Base-by-base conservation (phyloP, 371 early-diverging fungal species). In the Rhizopus delemar region DNA sequence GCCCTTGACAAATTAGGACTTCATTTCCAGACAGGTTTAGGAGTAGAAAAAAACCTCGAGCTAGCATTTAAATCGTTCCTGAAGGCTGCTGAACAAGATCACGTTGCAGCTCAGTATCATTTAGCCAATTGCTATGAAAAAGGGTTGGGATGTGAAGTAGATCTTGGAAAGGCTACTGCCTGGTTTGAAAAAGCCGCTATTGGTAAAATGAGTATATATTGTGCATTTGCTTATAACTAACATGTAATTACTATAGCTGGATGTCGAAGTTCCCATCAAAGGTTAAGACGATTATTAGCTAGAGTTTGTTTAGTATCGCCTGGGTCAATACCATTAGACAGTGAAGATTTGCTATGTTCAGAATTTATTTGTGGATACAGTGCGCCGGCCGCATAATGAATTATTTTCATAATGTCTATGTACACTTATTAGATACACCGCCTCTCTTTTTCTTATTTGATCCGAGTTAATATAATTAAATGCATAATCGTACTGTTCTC, bases 1-100 rank as follows among this genome's bases (percentile, higher is more conserved):
- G 88, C 88, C 9, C 87, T 90, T 69, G 90, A 93, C 70, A 92
- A 93, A 69, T 76, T 95, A 2, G 97, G 90, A 4, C 82, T 89
- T 57, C 89, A 87, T 65, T 85, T 90, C 34, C 91, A 92, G 56
- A 75, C 84, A 59, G 94, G 94, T 11, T 75, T 88, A 46, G 93
- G 90, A 46, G 77, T 84, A 32, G 74, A 78, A 5, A 77, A 73
- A n/a, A 82, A 90, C 68, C 65, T 74, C 3, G 64, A 59, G 46
- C 54, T 77, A 33, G 90, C 91, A 5, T 79, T 85, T 43, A 60
- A 77, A 7, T 82, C 83, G 67, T 90, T 86, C 68, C 56, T 59
- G 28, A 63, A 71, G 22, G 85, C 91, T 7, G 90, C 90, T 3
- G 80, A 85, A 46, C 82, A 82, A 51, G 85, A 83, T 31, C 82